Base-by-base conservation (phyloP, 305 asterid genomes). In the Withania somnifera region DNA sequence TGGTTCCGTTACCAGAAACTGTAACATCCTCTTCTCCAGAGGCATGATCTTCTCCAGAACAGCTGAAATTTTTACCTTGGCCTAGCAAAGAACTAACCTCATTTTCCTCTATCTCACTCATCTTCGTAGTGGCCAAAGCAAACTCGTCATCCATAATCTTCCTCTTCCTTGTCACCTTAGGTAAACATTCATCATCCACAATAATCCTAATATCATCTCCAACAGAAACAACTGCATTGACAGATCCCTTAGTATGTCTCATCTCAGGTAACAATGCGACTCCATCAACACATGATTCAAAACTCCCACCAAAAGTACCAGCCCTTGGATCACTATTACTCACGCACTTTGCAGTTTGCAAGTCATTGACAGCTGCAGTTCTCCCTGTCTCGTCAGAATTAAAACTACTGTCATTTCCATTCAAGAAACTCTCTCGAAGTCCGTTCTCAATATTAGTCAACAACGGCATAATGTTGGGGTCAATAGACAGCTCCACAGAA, bases 161-260 rank as follows among this genome's bases (percentile, higher is more conserved):
- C 86, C 90, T 91, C 88, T 91, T 91, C 86, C 85, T 83, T 82
- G 75, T 81, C 76, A 60, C 38, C 50, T 80, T 82, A 83, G 88
- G 63, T 67, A 88, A 87, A 87, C 82, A 77, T 56, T 80, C 86
- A 83, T 61, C 57, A 76, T 85, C 80, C 36, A 78, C 63, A 78
- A 84, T 80, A 79, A 81, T 79, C 38, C 73, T 80, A 76, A 45
- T 38, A 83, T 77, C 50, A 38, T 84, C 81, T 58, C 50, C 81
- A 36, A 57, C 66, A 80, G 79, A 26, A 81, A 86, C 47, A 47
- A 73, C 61, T 57, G 84, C 84, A 64, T 85, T 80, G 7, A 57
- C 71, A 84, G 75, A 84, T 79, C 84, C 88, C 73, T 84, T 85
- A 47, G 36, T 61, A 66, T 78, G 78, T n/a, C 84, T 80, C 78